Evolutionary conservation across 257 asterid species (phyloP), one percentile per base, ranked within the genome.

Genomic region (Salvia rosmarinus): DNA sequence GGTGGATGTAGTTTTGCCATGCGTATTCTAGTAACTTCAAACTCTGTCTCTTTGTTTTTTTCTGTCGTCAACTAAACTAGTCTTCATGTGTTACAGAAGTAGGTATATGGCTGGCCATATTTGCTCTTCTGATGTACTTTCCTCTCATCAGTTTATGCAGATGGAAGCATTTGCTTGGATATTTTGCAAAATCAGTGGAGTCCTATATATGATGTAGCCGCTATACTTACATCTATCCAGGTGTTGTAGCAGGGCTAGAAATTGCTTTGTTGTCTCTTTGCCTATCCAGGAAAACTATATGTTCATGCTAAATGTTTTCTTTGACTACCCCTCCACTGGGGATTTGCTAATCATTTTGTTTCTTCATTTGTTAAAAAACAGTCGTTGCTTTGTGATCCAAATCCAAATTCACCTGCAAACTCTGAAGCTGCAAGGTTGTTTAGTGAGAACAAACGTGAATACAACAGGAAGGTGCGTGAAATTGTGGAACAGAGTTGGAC

Each of bases 401-500:
- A 91, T 70, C 97, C 97, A 40, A 91, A 89, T 77, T 91, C 97
- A 47, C 97, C 96, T 0, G 97, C 97, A 62, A 91, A 91, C 81
- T 89, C 97, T 35, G 97, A 91, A 82, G 97, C 97, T n/a, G 97
- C 95, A 47, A 84, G 95, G 60, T 28, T 91, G 83, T 91, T 86
- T 54, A 91, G 96, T 32, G 97, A 91, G 81, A 91, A 91, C 81
- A 91, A 87, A 79, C 92, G 97, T 0, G 97, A 91, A 39, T 91
- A 91, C 91, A 91, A 91, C 82, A 81, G 97, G 84, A 91, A 87
- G 80, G 95, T 89, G 64, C 96, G 91, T 21, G 97, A 89, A 80
- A 81, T 89, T 70, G 96, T 91, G 51, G 97, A 91, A 84, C 95
- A 91, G 82, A 91, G 97, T 79, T 91, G 97, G 96, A 89, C 95